A percentile compares a stretch with the other conserved stretches of the same genome.
Conservation (phyloP, 257 asterid species). For the Ocimum tenuiflorum region DNA sequence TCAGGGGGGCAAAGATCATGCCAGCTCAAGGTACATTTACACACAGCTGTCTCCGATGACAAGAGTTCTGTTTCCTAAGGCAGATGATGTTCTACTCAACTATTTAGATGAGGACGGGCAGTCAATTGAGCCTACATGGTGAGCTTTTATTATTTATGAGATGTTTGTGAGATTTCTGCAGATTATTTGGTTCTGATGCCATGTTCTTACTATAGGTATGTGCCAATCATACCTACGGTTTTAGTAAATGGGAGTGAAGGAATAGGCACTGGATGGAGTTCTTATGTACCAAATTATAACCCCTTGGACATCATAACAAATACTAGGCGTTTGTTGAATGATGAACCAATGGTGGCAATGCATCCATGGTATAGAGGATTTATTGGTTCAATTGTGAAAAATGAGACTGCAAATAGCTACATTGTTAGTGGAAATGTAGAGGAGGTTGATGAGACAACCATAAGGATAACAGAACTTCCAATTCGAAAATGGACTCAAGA, state of each 20-base stretch:
- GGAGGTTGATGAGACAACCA: conserved; percentile 57
- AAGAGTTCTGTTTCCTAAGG: conserved; percentile 73
- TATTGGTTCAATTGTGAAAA: conserved; percentile 64
- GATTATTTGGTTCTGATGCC: conserved; percentile 10
- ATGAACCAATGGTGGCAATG: conserved; percentile 69
- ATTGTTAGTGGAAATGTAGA: conserved; percentile 65
- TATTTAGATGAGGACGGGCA: conserved; percentile 93
- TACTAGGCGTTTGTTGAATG: conserved; percentile 61
- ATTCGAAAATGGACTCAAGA: conserved; percentile 88
- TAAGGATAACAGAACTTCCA: conserved; percentile 80
- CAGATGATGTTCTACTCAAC: conserved; percentile 71
- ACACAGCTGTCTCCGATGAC: conserved; percentile 67
- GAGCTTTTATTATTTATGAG: conserved; percentile 8
- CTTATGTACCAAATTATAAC: conserved; percentile 79
- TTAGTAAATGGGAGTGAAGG: conserved; percentile 99
- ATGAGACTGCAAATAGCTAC: conserved; percentile 56
- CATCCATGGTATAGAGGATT: conserved; percentile 96
- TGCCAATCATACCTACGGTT: conserved; percentile 79
- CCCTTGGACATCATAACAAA: conserved; percentile 79
- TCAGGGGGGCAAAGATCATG: conserved; percentile 99
- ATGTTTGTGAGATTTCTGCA: background rate
- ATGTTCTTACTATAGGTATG: conserved; percentile 45
- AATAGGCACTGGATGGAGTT: conserved; percentile 97
- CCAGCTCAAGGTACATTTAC: conserved; percentile 82
- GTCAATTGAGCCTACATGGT: conserved; percentile 89